phyloP scores from a whole-genome alignment of 495 filamentous ascomycete genomes.

The Xylaria castorea region DNA sequence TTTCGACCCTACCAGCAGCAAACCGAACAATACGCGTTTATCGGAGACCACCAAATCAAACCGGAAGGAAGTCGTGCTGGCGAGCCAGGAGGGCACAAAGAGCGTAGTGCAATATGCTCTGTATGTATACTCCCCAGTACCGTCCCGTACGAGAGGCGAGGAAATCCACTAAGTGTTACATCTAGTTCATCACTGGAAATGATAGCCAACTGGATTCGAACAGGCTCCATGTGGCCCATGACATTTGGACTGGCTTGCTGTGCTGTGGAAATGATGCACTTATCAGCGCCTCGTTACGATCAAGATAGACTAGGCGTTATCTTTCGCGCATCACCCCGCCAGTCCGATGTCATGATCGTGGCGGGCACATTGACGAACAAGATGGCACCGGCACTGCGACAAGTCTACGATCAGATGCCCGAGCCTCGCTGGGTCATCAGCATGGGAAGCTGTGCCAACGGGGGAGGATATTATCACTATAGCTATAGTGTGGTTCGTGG shows the following conservation, averaged over 20 bases:
- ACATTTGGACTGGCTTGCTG: conserved; percentile 96
- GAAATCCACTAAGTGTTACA: neutral
- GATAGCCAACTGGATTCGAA: conserved; percentile 72
- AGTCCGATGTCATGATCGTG: conserved; percentile 97
- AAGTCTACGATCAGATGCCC: conserved; percentile 98
- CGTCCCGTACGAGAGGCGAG: neutral
- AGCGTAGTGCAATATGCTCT: neutral
- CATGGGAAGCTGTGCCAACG: conserved; percentile 92
- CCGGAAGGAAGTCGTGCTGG: neutral
- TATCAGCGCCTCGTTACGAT: conserved; percentile 93
- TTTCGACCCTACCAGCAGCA: neutral
- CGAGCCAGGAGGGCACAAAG: neutral
- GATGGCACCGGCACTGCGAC: conserved; percentile 91
- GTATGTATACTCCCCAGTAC: neutral
- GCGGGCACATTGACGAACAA: conserved; percentile 95
- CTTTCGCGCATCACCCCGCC: conserved; percentile 91
- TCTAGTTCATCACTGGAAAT: neutral
- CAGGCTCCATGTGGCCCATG: conserved; percentile 94
- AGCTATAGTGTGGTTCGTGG: conserved; percentile 86
- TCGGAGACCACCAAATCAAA: neutral
- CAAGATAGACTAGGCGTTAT: conserved; percentile 95
- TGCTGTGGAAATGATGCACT: conserved; percentile 97
- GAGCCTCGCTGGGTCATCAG: conserved; percentile 90
- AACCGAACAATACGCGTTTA: neutral
- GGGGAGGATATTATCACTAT: conserved; percentile 94